Percentiles rank a stretch among this genome's conserved stretches.
Evolutionary conservation across 1,284 basidiomycete species (phyloP).

Genomic region (Irpex sp.): DNA sequence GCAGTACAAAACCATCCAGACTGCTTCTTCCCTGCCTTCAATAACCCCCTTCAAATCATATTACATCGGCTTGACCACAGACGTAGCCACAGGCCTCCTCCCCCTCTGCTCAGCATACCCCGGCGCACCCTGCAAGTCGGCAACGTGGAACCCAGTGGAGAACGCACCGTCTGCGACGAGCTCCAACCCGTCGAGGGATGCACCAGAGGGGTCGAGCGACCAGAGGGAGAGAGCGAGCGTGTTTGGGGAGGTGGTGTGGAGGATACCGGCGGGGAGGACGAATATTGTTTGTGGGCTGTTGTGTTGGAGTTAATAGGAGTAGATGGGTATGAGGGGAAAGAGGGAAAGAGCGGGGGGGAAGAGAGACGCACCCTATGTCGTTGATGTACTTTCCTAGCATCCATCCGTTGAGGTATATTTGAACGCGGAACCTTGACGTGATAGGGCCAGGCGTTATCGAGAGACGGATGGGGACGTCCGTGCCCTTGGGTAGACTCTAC

Average conservation of each 20-base stretch:
- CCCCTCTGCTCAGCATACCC: not conserved
- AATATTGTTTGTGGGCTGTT: constrained; percentile 40
- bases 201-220: constrained; percentile 38
- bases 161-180: constrained; percentile 33
- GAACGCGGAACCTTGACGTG: constrained; percentile 42
- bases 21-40: too few relatives aligned
- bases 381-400: constrained; percentile 47
- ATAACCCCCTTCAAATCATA: too few relatives aligned
- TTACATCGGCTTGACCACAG: not conserved
- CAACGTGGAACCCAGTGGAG: constrained; percentile 6
- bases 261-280: constrained; percentile 41
- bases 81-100: not conserved
- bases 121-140: not conserved
- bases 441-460: constrained; percentile 37
- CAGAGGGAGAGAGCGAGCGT: constrained; percentile 43
- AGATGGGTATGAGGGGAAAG: not conserved
- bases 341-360: not conserved
- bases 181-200: constrained; percentile 34
- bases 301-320: too few relatives aligned
- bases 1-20: too few relatives aligned
- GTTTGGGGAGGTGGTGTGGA: constrained; percentile 34
- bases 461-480: constrained; percentile 41
- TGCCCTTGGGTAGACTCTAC: constrained; percentile 31
- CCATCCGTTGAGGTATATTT: constrained; percentile 51
- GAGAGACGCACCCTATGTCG: constrained; percentile 36